phyloP scores from a whole-genome alignment of 1,284 basidiomycete species.

The Cystobasidium pallidum region DNA sequence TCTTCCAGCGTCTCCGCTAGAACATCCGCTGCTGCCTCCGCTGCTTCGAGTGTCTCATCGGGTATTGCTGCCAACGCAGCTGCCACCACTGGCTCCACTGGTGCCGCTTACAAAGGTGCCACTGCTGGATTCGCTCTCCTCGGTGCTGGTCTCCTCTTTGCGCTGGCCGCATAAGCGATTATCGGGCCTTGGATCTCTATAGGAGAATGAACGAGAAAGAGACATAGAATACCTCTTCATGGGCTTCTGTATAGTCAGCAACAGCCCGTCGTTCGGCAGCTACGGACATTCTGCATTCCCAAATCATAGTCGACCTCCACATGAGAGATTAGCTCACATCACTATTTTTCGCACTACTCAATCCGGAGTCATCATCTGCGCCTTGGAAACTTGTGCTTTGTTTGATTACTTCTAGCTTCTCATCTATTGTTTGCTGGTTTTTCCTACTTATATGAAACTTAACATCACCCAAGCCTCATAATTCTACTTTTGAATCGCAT shows the following conservation, averaged over 20 bases:
- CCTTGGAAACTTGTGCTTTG: neutral
- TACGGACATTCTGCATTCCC: too few species aligned
- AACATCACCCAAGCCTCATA: too few species aligned
- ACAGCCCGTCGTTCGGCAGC: too few species aligned
- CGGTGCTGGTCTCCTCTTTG: slow-evolving; percentile 34
- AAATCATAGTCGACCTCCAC: too few species aligned
- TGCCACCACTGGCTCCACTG: slow-evolving; percentile 20
- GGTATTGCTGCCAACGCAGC: slow-evolving; percentile 31
- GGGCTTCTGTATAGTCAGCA: too few species aligned
- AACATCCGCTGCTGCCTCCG: neutral
- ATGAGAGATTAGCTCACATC: too few species aligned
- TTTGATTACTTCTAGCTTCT: neutral
- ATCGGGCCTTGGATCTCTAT: neutral
- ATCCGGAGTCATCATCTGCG: neutral
- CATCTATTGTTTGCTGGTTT: neutral
- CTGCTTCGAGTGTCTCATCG: slow-evolving; percentile 6
- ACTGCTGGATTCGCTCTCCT: slow-evolving; percentile 24
- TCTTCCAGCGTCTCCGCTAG: neutral
- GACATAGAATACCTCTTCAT: too few species aligned
- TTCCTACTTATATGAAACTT: neutral
- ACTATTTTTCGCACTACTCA: too few species aligned
- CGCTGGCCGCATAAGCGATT: slow-evolving; percentile 37
- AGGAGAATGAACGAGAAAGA: neutral
- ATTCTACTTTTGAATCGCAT: too few species aligned
- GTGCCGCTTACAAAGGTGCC: slow-evolving; percentile 18